phyloP scores from a whole-genome alignment of 371 early-diverging fungal genomes.

The Encephalitozoon intestinalis region DNA sequence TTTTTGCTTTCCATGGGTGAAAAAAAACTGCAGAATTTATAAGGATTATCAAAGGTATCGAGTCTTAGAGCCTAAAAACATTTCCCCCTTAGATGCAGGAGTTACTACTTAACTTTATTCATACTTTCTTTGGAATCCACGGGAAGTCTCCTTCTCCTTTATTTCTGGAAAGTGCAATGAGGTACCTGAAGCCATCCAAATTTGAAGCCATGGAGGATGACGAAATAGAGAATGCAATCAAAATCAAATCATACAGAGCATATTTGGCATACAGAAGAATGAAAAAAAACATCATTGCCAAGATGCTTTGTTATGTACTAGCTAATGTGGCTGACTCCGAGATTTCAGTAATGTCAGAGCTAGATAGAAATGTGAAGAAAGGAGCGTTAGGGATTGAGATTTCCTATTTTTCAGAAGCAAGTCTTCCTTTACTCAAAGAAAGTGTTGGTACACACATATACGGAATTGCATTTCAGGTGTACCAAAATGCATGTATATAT shows the following conservation, averaged over 20 bases:
- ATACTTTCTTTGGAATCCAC: not conserved
- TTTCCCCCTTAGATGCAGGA: not conserved
- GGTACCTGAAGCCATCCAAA: not conserved
- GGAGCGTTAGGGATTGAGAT: slow-evolving; percentile 28
- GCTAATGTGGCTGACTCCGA: not conserved
- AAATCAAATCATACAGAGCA: slow-evolving; percentile 6
- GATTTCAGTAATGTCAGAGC: not conserved
- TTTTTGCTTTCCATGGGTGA: slow-evolving; percentile 17
- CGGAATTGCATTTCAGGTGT: slow-evolving; percentile 8
- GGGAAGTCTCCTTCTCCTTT: slow-evolving; percentile 2
- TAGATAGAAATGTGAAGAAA: slow-evolving; percentile 15
- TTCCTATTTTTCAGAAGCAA: not conserved
- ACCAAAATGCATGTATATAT: slow-evolving; percentile 25
- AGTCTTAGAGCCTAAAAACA: not conserved
- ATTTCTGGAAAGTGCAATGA: slow-evolving; percentile 5
- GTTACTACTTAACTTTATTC: not conserved
- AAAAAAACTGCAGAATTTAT: not conserved
- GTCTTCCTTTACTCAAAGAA: not conserved
- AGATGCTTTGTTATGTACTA: slow-evolving; percentile 25
- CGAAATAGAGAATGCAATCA: not conserved
- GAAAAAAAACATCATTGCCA: not conserved
- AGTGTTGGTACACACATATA: slow-evolving; percentile 3
- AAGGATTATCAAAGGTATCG: not conserved
- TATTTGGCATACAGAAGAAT: slow-evolving; percentile 21
- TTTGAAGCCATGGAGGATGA: not conserved